Percentiles rank a stretch among this genome's conserved stretches.
phyloP scores from a whole-genome alignment of 2,329 filamentous ascomycete genomes.

The Calonectria hongkongensis region DNA sequence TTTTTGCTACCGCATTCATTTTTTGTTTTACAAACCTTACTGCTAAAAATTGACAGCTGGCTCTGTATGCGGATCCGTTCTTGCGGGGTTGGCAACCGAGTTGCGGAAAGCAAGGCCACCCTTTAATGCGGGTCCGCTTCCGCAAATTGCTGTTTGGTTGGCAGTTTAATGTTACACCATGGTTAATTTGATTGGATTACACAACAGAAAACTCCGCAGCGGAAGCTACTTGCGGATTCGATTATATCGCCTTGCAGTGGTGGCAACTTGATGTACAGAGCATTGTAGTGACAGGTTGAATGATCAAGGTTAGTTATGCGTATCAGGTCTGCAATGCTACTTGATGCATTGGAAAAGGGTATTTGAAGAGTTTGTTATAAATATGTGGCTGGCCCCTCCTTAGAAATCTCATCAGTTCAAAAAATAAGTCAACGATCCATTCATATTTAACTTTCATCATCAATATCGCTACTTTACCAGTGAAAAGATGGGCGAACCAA shows the following conservation, averaged over 20 bases:
- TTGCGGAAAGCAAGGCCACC: slow-evolving; percentile 12
- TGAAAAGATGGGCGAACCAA: slow-evolving; percentile 49
- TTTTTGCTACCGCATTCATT: neutral
- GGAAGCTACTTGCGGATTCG: neutral
- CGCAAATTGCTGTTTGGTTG: slow-evolving; percentile 19
- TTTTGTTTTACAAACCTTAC: neutral
- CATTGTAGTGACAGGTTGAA: neutral
- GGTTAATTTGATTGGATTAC: neutral
- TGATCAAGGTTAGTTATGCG: neutral
- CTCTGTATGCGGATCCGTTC: slow-evolving; percentile 45
- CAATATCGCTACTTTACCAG: neutral
- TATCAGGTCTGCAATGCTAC: slow-evolving; percentile 14
- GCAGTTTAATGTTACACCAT: neutral
- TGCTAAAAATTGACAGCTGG: neutral
- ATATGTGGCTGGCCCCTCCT: slow-evolving; percentile 4
- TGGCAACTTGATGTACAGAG: neutral
- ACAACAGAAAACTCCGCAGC: neutral
- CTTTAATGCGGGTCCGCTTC: slow-evolving; percentile 34
- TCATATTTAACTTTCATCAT: neutral
- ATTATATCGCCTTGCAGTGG: neutral
- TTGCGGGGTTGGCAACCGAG: slow-evolving; percentile 21
- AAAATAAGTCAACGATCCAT: neutral
- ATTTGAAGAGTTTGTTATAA: neutral
- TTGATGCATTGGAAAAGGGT: neutral
- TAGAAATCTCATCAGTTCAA: neutral